A percentile compares a stretch with the other conserved stretches of the same genome.
These are phyloP conservation scores for Themeda triandra DNA, from an alignment of 176 grass and related monocot species.

Conservation along the genomic window DNA sequence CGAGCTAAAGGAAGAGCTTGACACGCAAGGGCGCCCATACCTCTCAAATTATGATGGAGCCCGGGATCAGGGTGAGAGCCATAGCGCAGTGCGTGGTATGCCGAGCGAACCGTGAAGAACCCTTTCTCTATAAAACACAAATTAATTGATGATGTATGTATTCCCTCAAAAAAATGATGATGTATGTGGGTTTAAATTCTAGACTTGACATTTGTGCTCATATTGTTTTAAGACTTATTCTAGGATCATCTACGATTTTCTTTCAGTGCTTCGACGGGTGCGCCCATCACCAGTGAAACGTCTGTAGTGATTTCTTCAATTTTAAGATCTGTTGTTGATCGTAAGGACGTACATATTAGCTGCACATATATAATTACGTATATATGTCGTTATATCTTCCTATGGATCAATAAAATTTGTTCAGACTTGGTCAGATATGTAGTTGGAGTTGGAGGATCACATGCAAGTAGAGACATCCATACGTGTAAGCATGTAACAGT, in stretches of 20 bases:
- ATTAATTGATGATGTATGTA: too few species aligned
- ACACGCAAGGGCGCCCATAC: too few species aligned
- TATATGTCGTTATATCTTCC: neutral
- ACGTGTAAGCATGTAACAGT: neutral
- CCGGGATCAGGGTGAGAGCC: too few species aligned
- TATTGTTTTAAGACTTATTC: neutral
- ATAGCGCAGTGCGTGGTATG: too few species aligned
- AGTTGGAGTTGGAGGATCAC: neutral
- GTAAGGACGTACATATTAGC: too few species aligned
- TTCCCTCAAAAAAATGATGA: too few species aligned
- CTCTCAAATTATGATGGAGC: too few species aligned
- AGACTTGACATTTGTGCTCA: neutral
- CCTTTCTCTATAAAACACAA: too few species aligned
- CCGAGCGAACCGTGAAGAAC: too few species aligned
- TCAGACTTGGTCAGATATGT: neutral
- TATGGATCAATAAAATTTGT: neutral
- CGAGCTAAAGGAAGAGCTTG: too few species aligned
- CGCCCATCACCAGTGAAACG: fast-evolving
- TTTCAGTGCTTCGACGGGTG: neutral
- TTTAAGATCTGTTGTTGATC: neutral
- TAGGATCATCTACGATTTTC: too few species aligned
- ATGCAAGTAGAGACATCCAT: neutral
- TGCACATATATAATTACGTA: too few species aligned
- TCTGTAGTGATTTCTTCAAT: neutral
- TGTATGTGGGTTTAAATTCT: neutral